Evolutionary conservation across 441 rosid species (phyloP), one percentile per base, ranked within the genome.

Genomic region (Brassica hybrid): DNA sequence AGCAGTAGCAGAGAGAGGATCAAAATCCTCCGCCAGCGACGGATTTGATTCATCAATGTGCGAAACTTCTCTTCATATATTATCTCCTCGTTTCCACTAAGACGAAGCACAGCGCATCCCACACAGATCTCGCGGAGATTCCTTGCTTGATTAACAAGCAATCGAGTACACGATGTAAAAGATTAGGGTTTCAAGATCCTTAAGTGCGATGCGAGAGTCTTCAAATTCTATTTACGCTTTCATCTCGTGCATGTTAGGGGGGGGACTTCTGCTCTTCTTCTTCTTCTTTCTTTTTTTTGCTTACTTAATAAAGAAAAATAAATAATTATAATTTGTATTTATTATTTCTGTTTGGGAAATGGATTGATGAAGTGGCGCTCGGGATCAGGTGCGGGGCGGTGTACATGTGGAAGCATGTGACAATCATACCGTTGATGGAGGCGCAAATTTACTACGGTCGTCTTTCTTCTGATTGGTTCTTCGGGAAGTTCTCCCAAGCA

Each of bases 1-100:
- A 87, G 76, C 73, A 84, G 85, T 16, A 94, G 91, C 78, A 91
- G 68, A 61, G 84, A 84, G 90, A 94, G 94, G 97, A 94, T 84
- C 66, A 84, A 16, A 71, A 86, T 85, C 97, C 97, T 94, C 97
- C 83, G 90, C 86, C 89, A 81, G 66, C 85, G 90, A 79, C 81
- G 91, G 56, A 75, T 25, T 84, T 81, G 88, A 90, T 84, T 91
- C 99, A 90, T 94, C 90, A 84, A 88, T 82, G 75, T 56, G 71
- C 62, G 67, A 73, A 62, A 54, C 17, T 66, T 64, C 62, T 2
- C 77, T 60, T 71, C 72, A 65, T 77, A 65, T 8, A 74, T 76
- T 48, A 62, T 69, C 67, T 65, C 57, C 57, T 52, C 78, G 75
- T 76, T 30, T 85, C 88, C 68, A 79, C 41, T 7, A 84, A 82